Percentiles rank a stretch among this genome's conserved stretches.
Conservation (phyloP, 306 rosid species). For the Prunus davidiana region DNA sequence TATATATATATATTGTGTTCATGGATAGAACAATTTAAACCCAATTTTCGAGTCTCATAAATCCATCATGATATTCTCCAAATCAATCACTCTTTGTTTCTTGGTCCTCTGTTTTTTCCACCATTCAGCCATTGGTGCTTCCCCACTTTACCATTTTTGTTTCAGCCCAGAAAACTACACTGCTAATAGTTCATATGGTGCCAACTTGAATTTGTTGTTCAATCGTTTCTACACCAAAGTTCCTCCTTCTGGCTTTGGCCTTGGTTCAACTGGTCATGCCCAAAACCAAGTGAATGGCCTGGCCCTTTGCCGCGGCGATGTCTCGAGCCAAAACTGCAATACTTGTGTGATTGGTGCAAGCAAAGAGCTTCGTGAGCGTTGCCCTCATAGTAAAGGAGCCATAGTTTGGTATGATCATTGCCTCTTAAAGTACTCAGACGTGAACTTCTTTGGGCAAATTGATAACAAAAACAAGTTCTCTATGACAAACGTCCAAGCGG, state of each 20-base stretch:
- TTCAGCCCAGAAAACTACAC: constrained; percentile 47
- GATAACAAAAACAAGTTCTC: constrained; percentile 26
- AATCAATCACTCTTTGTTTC: constrained; percentile 15
- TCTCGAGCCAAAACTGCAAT: constrained; percentile 18
- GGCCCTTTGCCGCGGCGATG: constrained; percentile 42
- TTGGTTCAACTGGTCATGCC: constrained; percentile 13
- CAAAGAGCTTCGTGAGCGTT: constrained; percentile 20
- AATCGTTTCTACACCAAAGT: constrained; percentile 16
- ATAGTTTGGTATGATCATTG: constrained; percentile 35
- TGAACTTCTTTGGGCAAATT: constrained; percentile 26
- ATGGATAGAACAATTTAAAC: not conserved
- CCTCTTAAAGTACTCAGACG: constrained; percentile 32
- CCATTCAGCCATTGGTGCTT: constrained; percentile 38
- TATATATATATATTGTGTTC: not conserved
- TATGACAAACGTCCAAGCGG: constrained; percentile 24
- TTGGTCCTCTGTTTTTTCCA: constrained; percentile 19
- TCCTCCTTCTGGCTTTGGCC: constrained; percentile 32
- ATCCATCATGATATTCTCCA: constrained; percentile 16
- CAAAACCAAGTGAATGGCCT: constrained; percentile 30
- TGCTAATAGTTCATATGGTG: constrained; percentile 23
- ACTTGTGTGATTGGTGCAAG: constrained; percentile 24
- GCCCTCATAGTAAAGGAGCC: constrained; percentile 35
- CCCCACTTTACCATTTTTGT: constrained; percentile 50
- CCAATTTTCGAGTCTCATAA: not conserved
- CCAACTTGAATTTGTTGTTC: constrained; percentile 21